Percentiles rank a stretch among this genome's conserved stretches.
Conservation (phyloP, 176 grass and related monocot species). For the Poa annua region DNA sequence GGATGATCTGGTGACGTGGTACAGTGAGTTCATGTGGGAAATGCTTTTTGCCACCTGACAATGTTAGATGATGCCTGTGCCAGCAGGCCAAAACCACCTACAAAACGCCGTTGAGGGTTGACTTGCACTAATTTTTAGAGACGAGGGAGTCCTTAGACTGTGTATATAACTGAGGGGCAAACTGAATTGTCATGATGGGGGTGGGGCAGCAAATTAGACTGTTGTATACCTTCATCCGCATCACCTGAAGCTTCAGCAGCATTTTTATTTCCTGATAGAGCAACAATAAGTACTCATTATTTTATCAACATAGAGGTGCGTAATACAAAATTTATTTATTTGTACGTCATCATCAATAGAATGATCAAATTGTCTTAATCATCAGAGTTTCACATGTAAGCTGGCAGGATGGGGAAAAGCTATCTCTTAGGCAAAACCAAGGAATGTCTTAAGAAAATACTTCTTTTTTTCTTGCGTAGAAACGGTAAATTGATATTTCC, state of each 20-base stretch:
- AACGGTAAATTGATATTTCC: not conserved
- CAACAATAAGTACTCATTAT: conserved; percentile 18
- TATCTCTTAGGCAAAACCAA: conserved; percentile 3
- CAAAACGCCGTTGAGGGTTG: not conserved
- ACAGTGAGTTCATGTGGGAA: not conserved
- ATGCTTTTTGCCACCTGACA: not conserved
- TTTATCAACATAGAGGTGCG: not conserved
- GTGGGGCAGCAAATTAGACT: not conserved
- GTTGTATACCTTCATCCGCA: conserved; percentile 67
- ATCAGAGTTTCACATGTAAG: conserved; percentile 24
- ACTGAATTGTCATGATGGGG: not conserved
- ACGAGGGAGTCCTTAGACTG: not conserved
- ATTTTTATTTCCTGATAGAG: conserved; percentile 68
- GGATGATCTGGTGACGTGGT: not conserved
- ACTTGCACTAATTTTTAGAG: not conserved
- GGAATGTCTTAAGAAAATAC: conserved; percentile 1
- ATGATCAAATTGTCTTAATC: conserved; percentile 13
- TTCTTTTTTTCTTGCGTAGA: not conserved
- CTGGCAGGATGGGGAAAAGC: not conserved
- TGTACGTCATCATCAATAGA: not conserved
- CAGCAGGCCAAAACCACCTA: not conserved
- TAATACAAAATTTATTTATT: conserved; percentile 3
- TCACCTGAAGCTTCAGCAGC: conserved; percentile 65
- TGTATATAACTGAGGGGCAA: not conserved
- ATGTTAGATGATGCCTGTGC: not conserved